Conservation (phyloP, 2,329 filamentous ascomycete species). For the Sporothrix dimorphospora region DNA sequence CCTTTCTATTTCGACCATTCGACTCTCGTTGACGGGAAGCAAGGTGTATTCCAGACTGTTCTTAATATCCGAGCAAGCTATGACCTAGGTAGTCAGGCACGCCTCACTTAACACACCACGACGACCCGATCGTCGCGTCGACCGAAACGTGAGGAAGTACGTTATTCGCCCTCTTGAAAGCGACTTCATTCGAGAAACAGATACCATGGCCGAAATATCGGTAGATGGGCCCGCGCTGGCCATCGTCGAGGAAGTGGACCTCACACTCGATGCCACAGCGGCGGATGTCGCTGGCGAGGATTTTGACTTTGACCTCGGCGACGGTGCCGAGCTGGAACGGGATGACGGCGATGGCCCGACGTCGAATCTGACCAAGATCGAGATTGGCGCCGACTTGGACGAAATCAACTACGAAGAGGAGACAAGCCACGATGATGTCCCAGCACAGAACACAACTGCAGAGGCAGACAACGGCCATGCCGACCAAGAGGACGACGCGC, state of each 20-base stretch:
- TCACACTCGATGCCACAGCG: constrained; percentile 32
- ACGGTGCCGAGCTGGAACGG: constrained; percentile 20
- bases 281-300: constrained; percentile 37
- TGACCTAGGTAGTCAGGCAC: neutral
- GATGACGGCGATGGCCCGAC: constrained; percentile 25
- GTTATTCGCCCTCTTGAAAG: neutral
- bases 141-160: neutral
- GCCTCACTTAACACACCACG: neutral
- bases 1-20: neutral
- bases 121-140: neutral
- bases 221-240: constrained; percentile 27
- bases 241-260: constrained; percentile 35
- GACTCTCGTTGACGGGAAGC: neutral
- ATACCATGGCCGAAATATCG: constrained; percentile 34
- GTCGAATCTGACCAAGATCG: constrained; percentile 18
- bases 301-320: constrained; percentile 41
- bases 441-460: neutral
- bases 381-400: constrained; percentile 29
- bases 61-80: neutral
- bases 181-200: neutral
- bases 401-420: constrained; percentile 34
- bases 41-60: neutral
- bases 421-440: neutral
- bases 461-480: constrained; percentile 23
- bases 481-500: constrained; percentile 23